These are phyloP conservation scores for Spinacia oleracea DNA, from an alignment of 179 eudicot species.

Conservation along the genomic window DNA sequence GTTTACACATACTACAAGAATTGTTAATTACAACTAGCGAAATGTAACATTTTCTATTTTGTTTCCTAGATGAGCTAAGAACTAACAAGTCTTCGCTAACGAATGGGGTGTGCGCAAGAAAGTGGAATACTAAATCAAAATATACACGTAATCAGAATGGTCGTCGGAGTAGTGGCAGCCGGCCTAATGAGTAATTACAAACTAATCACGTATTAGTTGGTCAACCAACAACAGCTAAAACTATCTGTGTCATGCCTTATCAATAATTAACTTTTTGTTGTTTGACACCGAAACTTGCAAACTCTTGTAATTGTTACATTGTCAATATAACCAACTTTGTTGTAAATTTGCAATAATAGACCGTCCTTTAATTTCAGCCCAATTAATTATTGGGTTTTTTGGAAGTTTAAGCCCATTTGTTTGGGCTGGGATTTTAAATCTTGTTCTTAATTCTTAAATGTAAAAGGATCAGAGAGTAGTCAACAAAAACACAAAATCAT, in stretches of 20 bases:
- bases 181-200: no score
- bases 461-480: constrained; percentile 1
- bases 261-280: not conserved
- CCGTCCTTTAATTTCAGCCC: not conserved
- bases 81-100: not conserved
- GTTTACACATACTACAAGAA: not conserved
- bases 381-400: not conserved
- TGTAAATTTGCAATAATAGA: no score
- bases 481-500: constrained; percentile 20
- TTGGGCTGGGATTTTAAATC: not conserved
- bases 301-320: no score
- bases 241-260: not conserved
- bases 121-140: not conserved
- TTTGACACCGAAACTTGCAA: no score
- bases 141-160: no score
- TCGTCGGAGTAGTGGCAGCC: no score
- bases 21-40: no score
- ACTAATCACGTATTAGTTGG: not conserved
- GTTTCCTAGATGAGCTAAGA: not conserved
- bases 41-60: not conserved
- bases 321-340: no score
- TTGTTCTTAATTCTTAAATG: not conserved
- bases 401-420: not conserved
- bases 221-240: not conserved
- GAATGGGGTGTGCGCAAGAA: not conserved